phyloP scores from a whole-genome alignment of 768 basidiomycete species.

The Mycena amicta region DNA sequence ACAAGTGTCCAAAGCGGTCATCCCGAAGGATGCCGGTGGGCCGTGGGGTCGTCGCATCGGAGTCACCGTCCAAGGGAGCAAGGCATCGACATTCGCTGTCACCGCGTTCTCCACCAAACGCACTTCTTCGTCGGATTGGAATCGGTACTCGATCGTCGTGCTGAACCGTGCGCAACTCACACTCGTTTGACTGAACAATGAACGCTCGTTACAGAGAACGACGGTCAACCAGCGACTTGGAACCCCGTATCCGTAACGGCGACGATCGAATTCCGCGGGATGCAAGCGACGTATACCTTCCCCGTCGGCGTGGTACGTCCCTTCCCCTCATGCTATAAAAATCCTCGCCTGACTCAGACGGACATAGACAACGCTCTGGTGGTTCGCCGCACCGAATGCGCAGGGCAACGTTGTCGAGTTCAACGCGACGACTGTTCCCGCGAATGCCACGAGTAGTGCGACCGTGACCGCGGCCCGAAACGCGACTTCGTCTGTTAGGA shows the following conservation, averaged over 20 bases:
- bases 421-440: no score
- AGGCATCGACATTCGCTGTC: constrained; percentile 60
- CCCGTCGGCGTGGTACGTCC: constrained; percentile 60
- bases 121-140: constrained; percentile 53
- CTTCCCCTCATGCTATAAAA: background rate
- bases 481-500: no score
- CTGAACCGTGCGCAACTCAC: constrained; percentile 62
- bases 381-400: constrained; percentile 11
- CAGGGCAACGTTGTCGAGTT: constrained; percentile 8
- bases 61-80: constrained; percentile 57
- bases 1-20: constrained; percentile 72
- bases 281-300: constrained; percentile 75
- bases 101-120: constrained; percentile 67
- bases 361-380: constrained; percentile 17
- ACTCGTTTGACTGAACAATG: background rate
- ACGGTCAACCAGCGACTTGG: constrained; percentile 49
- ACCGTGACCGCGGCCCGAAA: no score
- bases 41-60: constrained; percentile 75
- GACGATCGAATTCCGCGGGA: constrained; percentile 67
- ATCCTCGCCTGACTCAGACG: background rate
- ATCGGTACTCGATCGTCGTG: constrained; percentile 71
- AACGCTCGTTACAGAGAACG: constrained; percentile 42
- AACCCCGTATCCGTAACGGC: constrained; percentile 55
- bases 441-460: no score
- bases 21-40: constrained; percentile 70